Conservation (phyloP, 2,329 filamentous ascomycete species). For the Neofusicoccum umdonicola region DNA sequence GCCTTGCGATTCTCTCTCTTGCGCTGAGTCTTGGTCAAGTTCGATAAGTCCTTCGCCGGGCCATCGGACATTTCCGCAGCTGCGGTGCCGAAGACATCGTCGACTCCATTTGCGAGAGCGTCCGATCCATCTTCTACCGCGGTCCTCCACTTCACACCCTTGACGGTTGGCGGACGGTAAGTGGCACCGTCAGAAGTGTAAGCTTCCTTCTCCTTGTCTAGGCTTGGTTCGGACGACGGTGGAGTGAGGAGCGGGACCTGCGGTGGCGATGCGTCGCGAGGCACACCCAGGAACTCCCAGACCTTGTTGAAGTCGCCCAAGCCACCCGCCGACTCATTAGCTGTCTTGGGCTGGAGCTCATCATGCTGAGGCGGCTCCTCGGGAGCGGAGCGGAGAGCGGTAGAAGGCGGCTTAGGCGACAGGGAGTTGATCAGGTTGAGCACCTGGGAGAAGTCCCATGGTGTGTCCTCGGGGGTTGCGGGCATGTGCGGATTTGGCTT, state of each 20-base stretch:
- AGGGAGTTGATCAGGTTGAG: conserved; percentile 41
- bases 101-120: conserved; percentile 5
- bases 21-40: conserved; percentile 35
- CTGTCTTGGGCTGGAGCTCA: neutral
- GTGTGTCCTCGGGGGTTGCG: conserved; percentile 33
- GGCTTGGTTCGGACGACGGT: conserved; percentile 17
- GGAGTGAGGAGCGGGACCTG: conserved; percentile 22
- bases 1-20: conserved; percentile 29
- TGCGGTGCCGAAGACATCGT: conserved; percentile 14
- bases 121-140: conserved; percentile 12
- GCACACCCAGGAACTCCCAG: conserved; percentile 44
- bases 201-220: conserved; percentile 22
- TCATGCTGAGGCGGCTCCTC: neutral
- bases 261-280: conserved; percentile 22
- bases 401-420: conserved; percentile 1
- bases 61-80: conserved; percentile 2
- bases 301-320: conserved; percentile 49
- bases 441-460: conserved; percentile 49
- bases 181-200: conserved; percentile 47
- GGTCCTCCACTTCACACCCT: conserved; percentile 26
- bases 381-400: neutral
- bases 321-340: conserved; percentile 17
- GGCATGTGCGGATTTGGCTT: conserved; percentile 28
- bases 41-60: neutral
- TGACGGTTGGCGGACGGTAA: conserved; percentile 23